Base-by-base conservation (phyloP, 2,329 filamentous ascomycete genomes). In the Monosporascus sp. region DNA sequence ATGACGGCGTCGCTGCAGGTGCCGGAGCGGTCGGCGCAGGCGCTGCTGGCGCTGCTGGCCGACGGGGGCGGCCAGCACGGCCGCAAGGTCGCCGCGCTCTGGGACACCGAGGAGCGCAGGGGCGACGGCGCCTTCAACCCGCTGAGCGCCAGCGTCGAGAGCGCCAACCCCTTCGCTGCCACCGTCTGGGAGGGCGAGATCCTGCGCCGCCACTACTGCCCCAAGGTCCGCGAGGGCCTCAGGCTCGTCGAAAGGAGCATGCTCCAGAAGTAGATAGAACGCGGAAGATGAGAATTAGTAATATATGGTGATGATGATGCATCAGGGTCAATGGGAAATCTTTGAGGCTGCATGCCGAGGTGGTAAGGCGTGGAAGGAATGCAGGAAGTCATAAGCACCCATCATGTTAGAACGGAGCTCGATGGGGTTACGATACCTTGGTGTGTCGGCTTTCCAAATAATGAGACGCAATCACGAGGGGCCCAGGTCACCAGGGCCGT, bases 121-220 rank as follows among this genome's bases (percentile, higher is more conserved):
- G 93, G 93, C 6, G 93, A 97, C 67, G 94, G 94, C 2, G 82
- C 87, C 1, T 97, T 89, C 65, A 88, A 92, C 70, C 79, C 90
- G 1, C 69, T 87, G 44, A 83, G 84, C 45, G 79, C 80, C 27
- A 89, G 87, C 58, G 81, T 95, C 3, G 93, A 97, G 70, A 85
- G 83, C 7, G 92, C 87, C 60, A 97, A 97, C 72, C 91, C 93
- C 1, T 96, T 94, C 70, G 89, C 92, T 0, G 84, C 85, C 5
- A 97, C 90, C 0, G 80, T 95, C 1, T 99, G 93, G 94, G 94
- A 97, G 68, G 91, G 90, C 0, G 94, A 97, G 73, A 67, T 99
- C 53, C 69, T 99, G 62, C 79, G 87, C 66, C 80, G 82, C 60
- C 94, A 99, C 73, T 99, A 89, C 68, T 91, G 88, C 61, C 93